Evolutionary conservation across 495 filamentous ascomycete species (phyloP).

Genomic region (Aspergillus diversus): DNA sequence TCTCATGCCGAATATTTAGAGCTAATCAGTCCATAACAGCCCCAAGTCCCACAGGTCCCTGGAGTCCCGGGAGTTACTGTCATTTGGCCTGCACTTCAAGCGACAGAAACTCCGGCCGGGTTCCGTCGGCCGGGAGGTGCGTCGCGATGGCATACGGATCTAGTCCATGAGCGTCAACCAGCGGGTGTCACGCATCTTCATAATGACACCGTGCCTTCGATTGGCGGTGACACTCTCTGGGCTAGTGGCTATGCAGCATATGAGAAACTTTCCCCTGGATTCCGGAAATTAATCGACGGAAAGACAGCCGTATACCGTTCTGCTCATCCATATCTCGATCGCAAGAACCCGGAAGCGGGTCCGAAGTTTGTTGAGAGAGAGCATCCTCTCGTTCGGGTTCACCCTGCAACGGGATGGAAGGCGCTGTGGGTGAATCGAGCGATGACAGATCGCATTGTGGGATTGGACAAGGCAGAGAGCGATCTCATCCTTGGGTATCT

Average conservation of each 20-base stretch:
- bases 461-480: conserved; percentile 66
- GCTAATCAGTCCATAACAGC: conserved; percentile 39
- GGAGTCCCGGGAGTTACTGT: conserved; percentile 66
- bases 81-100: conserved; percentile 68
- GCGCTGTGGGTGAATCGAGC: conserved; percentile 70
- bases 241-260: conserved; percentile 71
- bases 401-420: conserved; percentile 74
- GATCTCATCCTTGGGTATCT: conserved; percentile 70
- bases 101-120: conserved; percentile 54
- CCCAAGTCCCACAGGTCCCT: conserved; percentile 71
- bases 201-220: conserved; percentile 64
- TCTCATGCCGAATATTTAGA: background rate
- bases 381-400: conserved; percentile 70
- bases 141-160: conserved; percentile 70
- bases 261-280: conserved; percentile 69
- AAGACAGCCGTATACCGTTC: conserved; percentile 67
- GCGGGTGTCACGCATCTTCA: conserved; percentile 72
- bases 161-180: conserved; percentile 71
- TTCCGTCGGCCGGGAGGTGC: conserved; percentile 69
- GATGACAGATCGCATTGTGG: conserved; percentile 67
- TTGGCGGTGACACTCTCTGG: conserved; percentile 75
- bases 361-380: conserved; percentile 66
- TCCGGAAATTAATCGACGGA: conserved; percentile 73
- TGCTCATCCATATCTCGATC: conserved; percentile 69
- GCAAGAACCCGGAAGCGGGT: conserved; percentile 61